Evolutionary conservation across 2,329 filamentous ascomycete genomes (phyloP), one percentile per base, ranked within the genome.

Genomic region (Talaromyces sp.): DNA sequence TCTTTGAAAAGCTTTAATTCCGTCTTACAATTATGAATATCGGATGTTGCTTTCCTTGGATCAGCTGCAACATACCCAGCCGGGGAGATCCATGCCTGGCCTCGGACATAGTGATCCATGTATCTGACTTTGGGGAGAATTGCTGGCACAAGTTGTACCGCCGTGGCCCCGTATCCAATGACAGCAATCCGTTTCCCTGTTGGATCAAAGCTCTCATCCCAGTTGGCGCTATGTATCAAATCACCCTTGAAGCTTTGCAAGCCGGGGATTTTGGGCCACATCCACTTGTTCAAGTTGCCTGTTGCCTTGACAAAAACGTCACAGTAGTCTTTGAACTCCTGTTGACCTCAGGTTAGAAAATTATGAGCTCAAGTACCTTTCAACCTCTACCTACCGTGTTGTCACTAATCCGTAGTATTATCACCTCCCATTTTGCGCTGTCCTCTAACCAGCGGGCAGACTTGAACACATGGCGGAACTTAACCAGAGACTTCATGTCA

Each of bases 261-360:
- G 1, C 77, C 78, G 2, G 65, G 60, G 13, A 80, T 72, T 42
- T 75, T 64, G 4, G 76, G 75, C 70, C 71, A 78, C 42, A 70
- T 69, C 69, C 64, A 75, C 32, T 64, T 62, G 47, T 70, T 70
- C 16, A 70, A 52, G 27, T 65, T 27, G 24, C 24, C 24, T 9
- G 24, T 27, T 52, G 44, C 75, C 75, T 47, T 46, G 22, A 17
- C n/a, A 46, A 17, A 36, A 11, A 35, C 17, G 17, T 17, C 29
- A 35, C 4, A 22, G 24, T 20, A 46, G 11, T 42, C 2, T 27
- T 11, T 17, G 19, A 24, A 42, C 10, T 11, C 19, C 39, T 20
- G 4, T n/a, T n/a, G 13, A 19, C 9, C 24, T 5, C 5, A 27
- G 24, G 24, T 27, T 27, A 24, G 54, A 59, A 3, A 59, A 60